Base-by-base conservation (phyloP, 148 eudicot genomes). In the Mesembryanthemum crystallinum region DNA sequence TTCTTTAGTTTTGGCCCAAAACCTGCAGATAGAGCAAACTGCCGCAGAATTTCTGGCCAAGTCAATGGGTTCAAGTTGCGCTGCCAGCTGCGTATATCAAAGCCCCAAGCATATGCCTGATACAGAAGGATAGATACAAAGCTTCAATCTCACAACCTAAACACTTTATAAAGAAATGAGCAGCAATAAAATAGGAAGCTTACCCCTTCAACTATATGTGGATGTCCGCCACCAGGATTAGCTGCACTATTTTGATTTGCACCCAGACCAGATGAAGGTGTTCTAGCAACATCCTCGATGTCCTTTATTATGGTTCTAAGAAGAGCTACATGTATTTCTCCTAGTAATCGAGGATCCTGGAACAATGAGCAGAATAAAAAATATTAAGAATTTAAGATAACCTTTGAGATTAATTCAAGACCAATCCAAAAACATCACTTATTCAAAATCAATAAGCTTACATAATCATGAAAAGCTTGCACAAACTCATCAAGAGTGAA, bases 71-170 rank as follows among this genome's bases (percentile, higher is more conserved):
- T 90, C 74, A 94, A 85, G 87, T 89, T 96, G 61, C 79, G 73
- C 81, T 91, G 91, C 98, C 98, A 94, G 76, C 86, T 89, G 77
- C 88, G 82, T 78, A 94, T 85, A 80, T 94, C 95, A 82, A 92
- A 94, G 61, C 98, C 98, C 98, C 98, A 94, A 60, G 89, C 79
- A 83, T 87, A 94, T 61, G 97, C 98, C 98, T 94, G 88, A 80
- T 64, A 73, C 76, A 78, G 33, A 62, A 69, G 8, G 69, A 14
- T 57, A 61, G 12, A 66, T 60, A 49, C 57, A 57, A 61, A 47
- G 21, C 20, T 35, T 70, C 52, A 51, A n/a, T 68, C 32, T 29
- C 66, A 42, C 28, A 43, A 32, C 39, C 15, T 27, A 25, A 14
- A 51, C 20, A 51, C 27, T 64, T 23, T 54, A 21, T 67, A 43